phyloP scores from a whole-genome alignment of 2,329 filamentous ascomycete species.

The Keithomyces neogunnii region DNA sequence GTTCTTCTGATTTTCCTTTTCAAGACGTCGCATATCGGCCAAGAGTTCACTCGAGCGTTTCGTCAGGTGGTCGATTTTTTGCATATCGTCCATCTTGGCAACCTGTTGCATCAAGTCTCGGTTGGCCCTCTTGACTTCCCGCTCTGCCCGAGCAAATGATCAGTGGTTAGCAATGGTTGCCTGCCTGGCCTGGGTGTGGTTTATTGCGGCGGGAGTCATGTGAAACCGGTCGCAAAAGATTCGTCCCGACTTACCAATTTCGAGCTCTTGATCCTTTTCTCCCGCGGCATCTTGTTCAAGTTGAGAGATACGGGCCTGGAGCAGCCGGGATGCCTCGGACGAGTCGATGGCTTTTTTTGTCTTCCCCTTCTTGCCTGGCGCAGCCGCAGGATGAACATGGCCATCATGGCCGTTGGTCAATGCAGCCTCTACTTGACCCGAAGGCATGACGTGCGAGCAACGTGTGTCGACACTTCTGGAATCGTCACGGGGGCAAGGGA shows the following conservation, averaged over 20 bases:
- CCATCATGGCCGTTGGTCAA: constrained; percentile 33
- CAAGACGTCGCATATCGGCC: constrained; percentile 89
- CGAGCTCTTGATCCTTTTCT: constrained; percentile 89
- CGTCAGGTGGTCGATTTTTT: constrained; percentile 83
- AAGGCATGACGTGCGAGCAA: constrained; percentile 25
- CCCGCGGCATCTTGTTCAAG: constrained; percentile 87
- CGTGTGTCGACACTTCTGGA: constrained; percentile 9
- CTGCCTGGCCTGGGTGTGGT: background rate
- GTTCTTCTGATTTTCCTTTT: constrained; percentile 89
- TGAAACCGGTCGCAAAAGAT: background rate
- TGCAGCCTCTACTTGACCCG: constrained; percentile 31
- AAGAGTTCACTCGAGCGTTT: constrained; percentile 87
- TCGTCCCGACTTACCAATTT: constrained; percentile 61
- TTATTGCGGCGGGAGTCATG: background rate
- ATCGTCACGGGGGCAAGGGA: constrained; percentile 7
- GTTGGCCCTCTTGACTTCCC: constrained; percentile 89
- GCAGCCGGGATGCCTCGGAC: constrained; percentile 81
- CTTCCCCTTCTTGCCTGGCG: constrained; percentile 67
- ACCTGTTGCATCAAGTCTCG: constrained; percentile 83
- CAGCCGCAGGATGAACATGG: constrained; percentile 28
- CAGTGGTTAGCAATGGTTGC: constrained; percentile 1
- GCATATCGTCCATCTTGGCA: constrained; percentile 84
- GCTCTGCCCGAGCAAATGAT: constrained; percentile 46
- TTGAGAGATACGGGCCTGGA: constrained; percentile 90
- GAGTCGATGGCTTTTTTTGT: constrained; percentile 78